Conservation (phyloP, 1,284 basidiomycete genomes). For the Ustilago sp. region DNA sequence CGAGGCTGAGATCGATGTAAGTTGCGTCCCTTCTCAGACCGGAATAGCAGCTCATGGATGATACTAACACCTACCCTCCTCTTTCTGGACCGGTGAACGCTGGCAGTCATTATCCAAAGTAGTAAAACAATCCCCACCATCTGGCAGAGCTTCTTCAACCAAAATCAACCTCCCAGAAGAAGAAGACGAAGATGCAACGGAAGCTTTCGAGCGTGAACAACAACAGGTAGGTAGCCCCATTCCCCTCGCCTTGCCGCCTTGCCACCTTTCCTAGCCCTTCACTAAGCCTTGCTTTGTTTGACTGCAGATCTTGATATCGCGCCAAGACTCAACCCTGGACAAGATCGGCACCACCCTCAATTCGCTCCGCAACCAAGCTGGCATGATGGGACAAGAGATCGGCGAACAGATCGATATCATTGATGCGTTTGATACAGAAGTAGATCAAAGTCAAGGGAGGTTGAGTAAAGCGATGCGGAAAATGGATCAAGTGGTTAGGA, state of each 20-base stretch:
- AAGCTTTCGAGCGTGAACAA: constrained; percentile 65
- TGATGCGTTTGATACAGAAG: constrained; percentile 63
- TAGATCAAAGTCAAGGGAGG: constrained; percentile 59
- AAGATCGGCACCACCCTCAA: constrained; percentile 60
- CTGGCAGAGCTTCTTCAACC: constrained; percentile 26
- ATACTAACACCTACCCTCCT: neutral
- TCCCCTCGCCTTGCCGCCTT: neutral
- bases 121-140: constrained; percentile 21
- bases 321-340: constrained; percentile 66
- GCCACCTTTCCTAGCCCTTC: neutral
- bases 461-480: constrained; percentile 58
- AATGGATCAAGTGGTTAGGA: constrained; percentile 65
- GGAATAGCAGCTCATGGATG: neutral
- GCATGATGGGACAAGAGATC: constrained; percentile 64
- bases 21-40: neutral
- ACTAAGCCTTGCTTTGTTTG: neutral
- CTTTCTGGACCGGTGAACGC: no score
- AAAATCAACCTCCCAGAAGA: constrained; percentile 43
- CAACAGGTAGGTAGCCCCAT: constrained; percentile 57
- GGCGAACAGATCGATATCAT: constrained; percentile 66
- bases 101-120: constrained; percentile 34
- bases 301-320: constrained; percentile 52
- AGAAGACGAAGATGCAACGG: constrained; percentile 52
- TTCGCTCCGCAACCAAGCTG: constrained; percentile 61
- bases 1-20: constrained; percentile 52